Conservation (phyloP, 2,329 filamentous ascomycete species). For the Orbilia oligospora region DNA sequence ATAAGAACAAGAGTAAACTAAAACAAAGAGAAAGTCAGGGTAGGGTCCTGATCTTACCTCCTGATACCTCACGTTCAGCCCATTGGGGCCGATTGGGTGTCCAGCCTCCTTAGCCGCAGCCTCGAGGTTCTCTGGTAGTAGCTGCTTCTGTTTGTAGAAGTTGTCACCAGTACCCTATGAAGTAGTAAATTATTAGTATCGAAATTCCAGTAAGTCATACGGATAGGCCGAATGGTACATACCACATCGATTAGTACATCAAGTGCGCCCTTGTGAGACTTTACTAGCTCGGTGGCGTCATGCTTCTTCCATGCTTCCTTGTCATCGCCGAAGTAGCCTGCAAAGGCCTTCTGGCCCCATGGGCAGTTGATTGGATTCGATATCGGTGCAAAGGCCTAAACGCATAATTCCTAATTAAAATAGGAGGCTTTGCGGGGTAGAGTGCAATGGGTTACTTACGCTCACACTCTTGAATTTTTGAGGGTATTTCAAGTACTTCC, state of each 20-base stretch:
- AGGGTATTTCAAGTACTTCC: constrained; percentile 86
- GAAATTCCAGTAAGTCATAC: background rate
- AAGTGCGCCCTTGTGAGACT: constrained; percentile 78
- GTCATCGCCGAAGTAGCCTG: constrained; percentile 86
- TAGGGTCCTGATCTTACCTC: constrained; percentile 70
- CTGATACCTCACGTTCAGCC: constrained; percentile 84
- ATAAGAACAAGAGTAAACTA: too few relatives aligned
- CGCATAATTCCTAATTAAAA: background rate
- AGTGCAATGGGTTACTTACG: constrained; percentile 28
- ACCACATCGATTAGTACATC: constrained; percentile 90
- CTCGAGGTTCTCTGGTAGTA: constrained; percentile 93
- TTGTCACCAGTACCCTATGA: constrained; percentile 84
- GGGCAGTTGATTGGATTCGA: constrained; percentile 86
- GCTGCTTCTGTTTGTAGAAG: constrained; percentile 94
- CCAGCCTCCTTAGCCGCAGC: constrained; percentile 83
- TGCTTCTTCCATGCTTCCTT: constrained; percentile 85
- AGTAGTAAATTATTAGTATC: background rate
- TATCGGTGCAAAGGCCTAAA: constrained; percentile 85
- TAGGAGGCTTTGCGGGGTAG: background rate
- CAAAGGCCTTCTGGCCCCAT: constrained; percentile 94
- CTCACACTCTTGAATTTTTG: constrained; percentile 89
- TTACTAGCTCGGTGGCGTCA: constrained; percentile 91
- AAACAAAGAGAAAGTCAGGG: background rate
- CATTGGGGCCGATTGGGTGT: constrained; percentile 72
- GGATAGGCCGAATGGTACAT: constrained; percentile 66